phyloP scores from a whole-genome alignment of 768 basidiomycete genomes.

The Podaxis sp. region DNA sequence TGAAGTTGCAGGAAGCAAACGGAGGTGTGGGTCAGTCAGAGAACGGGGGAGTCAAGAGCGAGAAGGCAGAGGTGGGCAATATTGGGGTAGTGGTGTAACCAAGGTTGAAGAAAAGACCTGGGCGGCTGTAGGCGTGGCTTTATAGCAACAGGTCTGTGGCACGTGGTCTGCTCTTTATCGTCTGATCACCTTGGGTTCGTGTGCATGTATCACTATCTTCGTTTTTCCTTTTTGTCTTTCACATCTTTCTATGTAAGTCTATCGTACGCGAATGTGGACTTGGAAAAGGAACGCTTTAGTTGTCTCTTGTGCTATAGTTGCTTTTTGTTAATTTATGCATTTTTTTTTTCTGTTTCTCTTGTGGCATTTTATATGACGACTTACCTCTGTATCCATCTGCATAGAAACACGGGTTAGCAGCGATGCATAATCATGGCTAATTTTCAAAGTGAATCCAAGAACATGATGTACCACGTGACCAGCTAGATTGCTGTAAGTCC shows the following conservation, averaged over 20 bases:
- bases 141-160: conserved; percentile 5
- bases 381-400: background rate
- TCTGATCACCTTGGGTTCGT: background rate
- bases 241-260: background rate
- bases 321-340: conserved; percentile 6
- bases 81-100: conserved; percentile 10
- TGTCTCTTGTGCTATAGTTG: background rate
- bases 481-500: background rate
- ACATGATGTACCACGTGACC: background rate
- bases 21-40: background rate
- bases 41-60: background rate
- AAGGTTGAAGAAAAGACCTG: conserved; percentile 6
- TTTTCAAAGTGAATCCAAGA: background rate
- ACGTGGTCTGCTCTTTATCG: background rate
- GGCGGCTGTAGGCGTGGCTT: background rate
- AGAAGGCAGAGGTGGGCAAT: conserved; percentile 14
- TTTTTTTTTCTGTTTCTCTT: background rate
- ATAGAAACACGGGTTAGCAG: background rate
- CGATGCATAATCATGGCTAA: background rate
- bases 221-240: background rate
- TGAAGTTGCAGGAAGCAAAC: conserved; percentile 22
- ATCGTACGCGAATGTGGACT: conserved; percentile 7
- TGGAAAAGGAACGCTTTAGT: conserved; percentile 11
- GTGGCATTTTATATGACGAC: background rate
- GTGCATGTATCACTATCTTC: conserved; percentile 1